These are phyloP conservation scores for Rossbeevera mucosa DNA, from an alignment of 768 basidiomycete species.

Conservation along the genomic window DNA sequence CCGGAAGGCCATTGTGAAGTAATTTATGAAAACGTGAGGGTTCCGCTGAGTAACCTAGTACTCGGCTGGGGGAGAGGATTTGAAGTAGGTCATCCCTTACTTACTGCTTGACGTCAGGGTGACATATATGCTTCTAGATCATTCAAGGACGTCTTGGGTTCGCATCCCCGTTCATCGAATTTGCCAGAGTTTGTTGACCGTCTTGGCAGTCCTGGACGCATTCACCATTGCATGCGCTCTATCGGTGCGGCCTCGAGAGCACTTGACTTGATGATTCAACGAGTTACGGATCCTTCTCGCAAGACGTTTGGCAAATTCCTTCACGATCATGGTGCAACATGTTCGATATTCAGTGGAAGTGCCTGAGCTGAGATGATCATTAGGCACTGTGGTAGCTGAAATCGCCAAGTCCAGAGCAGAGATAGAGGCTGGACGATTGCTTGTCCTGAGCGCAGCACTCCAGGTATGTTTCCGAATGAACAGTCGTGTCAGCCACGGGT, in stretches of 20 bases:
- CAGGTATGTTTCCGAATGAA: constrained; percentile 44
- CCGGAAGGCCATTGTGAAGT: constrained; percentile 97
- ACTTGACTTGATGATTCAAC: constrained; percentile 80
- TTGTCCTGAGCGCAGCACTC: constrained; percentile 88
- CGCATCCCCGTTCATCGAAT: constrained; percentile 13
- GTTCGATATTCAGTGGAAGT: background rate
- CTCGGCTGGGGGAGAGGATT: constrained; percentile 95
- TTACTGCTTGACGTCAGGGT: background rate
- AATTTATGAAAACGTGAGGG: constrained; percentile 88
- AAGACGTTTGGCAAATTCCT: constrained; percentile 94
- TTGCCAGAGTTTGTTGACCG: background rate
- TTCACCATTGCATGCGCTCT: constrained; percentile 97
- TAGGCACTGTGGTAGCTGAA: constrained; percentile 84
- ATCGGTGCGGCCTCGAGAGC: constrained; percentile 85
- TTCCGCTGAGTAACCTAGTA: constrained; percentile 78
- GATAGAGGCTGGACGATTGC: constrained; percentile 80
- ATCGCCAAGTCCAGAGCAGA: constrained; percentile 92
- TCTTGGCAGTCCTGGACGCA: constrained; percentile 74
- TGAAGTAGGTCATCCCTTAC: constrained; percentile 47
- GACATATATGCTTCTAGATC: constrained; percentile 44
- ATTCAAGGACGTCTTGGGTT: constrained; percentile 95
- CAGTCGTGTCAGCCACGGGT: background rate
- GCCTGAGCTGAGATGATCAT: background rate
- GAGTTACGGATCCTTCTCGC: constrained; percentile 86
- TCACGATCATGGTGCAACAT: constrained; percentile 75